Evolutionary conservation across 176 grass and related monocot species (phyloP).

Genomic region (Carex scoparia): DNA sequence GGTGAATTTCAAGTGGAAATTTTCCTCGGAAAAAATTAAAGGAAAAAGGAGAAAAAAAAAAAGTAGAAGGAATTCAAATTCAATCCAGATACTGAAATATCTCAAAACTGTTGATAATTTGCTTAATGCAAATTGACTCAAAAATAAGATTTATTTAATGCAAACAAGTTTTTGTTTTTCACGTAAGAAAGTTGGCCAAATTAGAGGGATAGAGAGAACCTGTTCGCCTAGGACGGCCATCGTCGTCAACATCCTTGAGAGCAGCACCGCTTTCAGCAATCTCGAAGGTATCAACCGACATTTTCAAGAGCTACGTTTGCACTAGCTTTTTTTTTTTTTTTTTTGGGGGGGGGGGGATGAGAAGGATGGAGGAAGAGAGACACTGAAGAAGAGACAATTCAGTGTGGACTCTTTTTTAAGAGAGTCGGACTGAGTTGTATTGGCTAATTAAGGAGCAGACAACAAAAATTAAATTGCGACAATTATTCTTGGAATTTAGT

Average conservation of each 20-base stretch:
- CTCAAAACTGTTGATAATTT: neutral
- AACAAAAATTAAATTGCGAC: neutral
- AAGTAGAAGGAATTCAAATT: neutral
- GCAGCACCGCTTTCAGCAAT: conserved; percentile 32
- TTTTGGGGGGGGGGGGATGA: neutral
- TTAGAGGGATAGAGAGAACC: conserved; percentile 19
- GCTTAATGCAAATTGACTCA: neutral
- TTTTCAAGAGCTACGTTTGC: conserved; percentile 4
- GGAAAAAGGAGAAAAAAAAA: neutral
- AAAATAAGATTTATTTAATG: too few relatives aligned
- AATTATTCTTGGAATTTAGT: conserved; percentile 18
- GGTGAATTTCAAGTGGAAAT: conserved; percentile 5
- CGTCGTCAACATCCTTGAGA: conserved; percentile 60
- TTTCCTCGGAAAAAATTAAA: neutral
- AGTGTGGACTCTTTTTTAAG: conserved; percentile 22
- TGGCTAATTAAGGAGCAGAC: neutral
- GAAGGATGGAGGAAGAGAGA: conserved; percentile 1
- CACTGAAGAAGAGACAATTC: neutral
- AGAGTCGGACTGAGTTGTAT: neutral
- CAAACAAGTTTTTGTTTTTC: too few relatives aligned
- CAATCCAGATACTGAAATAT: neutral
- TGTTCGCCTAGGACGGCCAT: conserved; percentile 60
- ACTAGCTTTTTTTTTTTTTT: too few relatives aligned
- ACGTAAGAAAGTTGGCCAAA: neutral
- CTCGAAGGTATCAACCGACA: conserved; percentile 49